These are phyloP conservation scores for Coniella vitis DNA, from an alignment of 2,329 filamentous ascomycete species.

Conservation along the genomic window DNA sequence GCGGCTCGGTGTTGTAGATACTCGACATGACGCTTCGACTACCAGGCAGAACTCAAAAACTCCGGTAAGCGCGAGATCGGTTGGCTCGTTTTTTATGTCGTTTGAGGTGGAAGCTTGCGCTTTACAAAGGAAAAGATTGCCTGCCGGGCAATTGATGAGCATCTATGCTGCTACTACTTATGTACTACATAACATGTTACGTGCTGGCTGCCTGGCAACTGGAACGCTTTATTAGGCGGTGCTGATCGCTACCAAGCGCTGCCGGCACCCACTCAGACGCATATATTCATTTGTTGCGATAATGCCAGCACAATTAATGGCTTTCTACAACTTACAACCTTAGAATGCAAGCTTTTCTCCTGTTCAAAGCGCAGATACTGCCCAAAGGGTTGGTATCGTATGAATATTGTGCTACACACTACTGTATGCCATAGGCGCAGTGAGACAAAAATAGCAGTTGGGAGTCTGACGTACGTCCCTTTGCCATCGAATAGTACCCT, in stretches of 20 bases:
- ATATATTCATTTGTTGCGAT: too few relatives aligned
- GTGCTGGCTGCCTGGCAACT: too few relatives aligned
- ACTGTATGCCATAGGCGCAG: not conserved
- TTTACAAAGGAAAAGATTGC: not conserved
- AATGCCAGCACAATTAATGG: too few relatives aligned
- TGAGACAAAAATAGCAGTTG: constrained; percentile 6
- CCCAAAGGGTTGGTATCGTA: too few relatives aligned
- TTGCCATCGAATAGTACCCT: constrained; percentile 1
- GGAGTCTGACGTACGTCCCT: constrained; percentile 8
- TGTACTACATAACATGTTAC: not conserved
- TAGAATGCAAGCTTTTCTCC: too few relatives aligned
- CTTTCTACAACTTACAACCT: too few relatives aligned
- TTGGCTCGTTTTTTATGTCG: not conserved
- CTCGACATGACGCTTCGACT: constrained; percentile 60
- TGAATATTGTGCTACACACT: too few relatives aligned
- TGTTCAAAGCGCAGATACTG: too few relatives aligned
- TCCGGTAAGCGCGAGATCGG: not conserved
- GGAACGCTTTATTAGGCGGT: too few relatives aligned
- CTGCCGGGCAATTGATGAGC: not conserved
- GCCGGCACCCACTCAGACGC: too few relatives aligned
- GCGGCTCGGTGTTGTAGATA: constrained; percentile 90
- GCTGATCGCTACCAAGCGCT: too few relatives aligned
- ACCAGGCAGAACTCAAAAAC: not conserved
- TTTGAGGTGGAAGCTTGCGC: not conserved
- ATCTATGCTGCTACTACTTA: too few relatives aligned